Evolutionary conservation across 2,329 filamentous ascomycete species (phyloP).

Genomic region (Trematosphaeria pertusa): DNA sequence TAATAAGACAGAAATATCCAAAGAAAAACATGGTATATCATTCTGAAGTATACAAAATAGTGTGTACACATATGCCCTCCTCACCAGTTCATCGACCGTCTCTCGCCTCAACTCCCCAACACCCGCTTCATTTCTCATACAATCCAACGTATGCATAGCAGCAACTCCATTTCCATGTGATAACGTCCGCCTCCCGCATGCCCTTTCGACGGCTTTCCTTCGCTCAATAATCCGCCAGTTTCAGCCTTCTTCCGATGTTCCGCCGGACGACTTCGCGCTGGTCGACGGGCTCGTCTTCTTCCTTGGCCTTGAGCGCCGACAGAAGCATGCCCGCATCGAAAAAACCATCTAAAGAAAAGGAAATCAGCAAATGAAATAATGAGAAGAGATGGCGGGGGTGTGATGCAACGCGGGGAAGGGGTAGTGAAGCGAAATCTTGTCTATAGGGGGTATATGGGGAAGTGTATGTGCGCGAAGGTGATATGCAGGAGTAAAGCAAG

Average conservation of each 20-base stretch:
- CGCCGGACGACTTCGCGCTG: slow-evolving; percentile 69
- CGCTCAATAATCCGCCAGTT: slow-evolving; percentile 52
- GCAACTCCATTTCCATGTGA: no score
- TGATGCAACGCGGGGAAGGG: neutral
- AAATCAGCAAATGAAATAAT: slow-evolving; percentile 38
- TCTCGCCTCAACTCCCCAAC: neutral
- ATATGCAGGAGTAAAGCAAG: neutral
- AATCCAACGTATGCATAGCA: no score
- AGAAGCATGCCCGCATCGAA: slow-evolving; percentile 96
- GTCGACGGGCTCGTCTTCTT: slow-evolving; percentile 59
- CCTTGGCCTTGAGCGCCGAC: slow-evolving; percentile 80
- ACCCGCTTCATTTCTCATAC: neutral
- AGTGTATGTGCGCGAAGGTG: slow-evolving; percentile 8
- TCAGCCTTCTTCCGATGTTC: slow-evolving; percentile 77
- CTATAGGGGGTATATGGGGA: slow-evolving; percentile 12
- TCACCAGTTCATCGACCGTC: no score
- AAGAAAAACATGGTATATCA: no score
- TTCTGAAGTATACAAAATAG: no score
- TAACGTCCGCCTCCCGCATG: neutral
- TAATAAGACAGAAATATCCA: no score
- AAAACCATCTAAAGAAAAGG: slow-evolving; percentile 78
- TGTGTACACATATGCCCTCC: neutral
- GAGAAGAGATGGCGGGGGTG: slow-evolving; percentile 5
- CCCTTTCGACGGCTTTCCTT: neutral
- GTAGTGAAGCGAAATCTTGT: slow-evolving; percentile 12